Evolutionary conservation across 208 protist genomes (phyloP).

Genomic region (Plasmodiophora brassicae): DNA sequence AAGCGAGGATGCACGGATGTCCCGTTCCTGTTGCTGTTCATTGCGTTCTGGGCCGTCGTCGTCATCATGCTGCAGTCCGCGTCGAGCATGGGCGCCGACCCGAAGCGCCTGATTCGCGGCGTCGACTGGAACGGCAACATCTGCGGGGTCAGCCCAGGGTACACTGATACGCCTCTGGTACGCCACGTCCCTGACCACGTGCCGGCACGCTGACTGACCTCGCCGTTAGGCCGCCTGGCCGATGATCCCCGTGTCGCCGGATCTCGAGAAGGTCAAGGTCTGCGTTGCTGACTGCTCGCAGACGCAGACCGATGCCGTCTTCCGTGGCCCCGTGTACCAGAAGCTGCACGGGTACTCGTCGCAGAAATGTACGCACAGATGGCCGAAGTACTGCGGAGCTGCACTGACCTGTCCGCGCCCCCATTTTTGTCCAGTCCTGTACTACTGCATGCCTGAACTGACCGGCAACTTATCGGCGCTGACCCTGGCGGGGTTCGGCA

Average conservation of each 20-base stretch:
- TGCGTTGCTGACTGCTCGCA: not conserved
- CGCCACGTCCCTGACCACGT: not conserved
- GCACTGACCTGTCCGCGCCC: not conserved
- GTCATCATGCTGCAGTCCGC: not conserved
- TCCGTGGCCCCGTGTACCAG: not conserved
- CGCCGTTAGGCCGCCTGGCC: not conserved
- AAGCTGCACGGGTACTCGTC: not conserved
- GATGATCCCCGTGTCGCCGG: not conserved
- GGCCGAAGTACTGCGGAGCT: too few species aligned
- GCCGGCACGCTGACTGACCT: not conserved
- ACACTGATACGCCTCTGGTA: not conserved
- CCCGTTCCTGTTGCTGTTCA: conserved; percentile 6
- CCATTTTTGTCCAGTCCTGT: not conserved
- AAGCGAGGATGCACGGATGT: not conserved
- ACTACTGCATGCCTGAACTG: not conserved
- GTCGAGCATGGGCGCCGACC: not conserved
- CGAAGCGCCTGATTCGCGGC: not conserved
- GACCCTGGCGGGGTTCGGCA: not conserved
- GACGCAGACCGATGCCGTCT: not conserved
- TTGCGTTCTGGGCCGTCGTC: not conserved
- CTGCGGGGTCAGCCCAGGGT: not conserved
- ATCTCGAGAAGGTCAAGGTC: not conserved
- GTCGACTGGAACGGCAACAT: conserved; percentile 33
- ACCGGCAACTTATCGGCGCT: not conserved
- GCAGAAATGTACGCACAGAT: not conserved